Conservation (phyloP, 2,329 filamentous ascomycete genomes). For the Neonectria neomacrospora region DNA sequence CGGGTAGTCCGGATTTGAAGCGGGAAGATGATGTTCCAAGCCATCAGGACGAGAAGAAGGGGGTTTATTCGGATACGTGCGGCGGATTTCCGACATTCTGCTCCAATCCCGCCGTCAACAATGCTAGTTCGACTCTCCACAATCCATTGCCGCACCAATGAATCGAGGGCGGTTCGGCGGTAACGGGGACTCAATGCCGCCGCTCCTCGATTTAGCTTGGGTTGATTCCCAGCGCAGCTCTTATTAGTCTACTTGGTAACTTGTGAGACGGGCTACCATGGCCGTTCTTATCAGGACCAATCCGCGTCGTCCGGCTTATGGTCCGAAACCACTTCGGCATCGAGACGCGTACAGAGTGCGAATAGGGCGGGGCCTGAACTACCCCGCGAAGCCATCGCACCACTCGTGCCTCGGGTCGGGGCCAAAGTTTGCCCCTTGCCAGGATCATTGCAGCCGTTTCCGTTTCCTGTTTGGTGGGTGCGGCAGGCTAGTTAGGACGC, state of each 20-base stretch:
- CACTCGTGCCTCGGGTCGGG: neutral
- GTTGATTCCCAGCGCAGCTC: no score
- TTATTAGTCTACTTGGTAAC: no score
- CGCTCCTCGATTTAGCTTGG: neutral
- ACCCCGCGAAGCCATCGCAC: neutral
- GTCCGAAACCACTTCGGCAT: neutral
- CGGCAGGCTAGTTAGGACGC: neutral
- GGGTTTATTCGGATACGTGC: neutral
- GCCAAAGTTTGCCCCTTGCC: no score
- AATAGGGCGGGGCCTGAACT: neutral
- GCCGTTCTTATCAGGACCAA: no score
- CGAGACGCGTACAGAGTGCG: neutral
- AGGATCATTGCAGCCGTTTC: neutral
- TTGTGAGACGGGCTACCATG: no score
- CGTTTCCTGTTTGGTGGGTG: neutral
- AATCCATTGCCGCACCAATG: neutral
- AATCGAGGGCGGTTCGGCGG: neutral
- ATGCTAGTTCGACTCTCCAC: neutral
- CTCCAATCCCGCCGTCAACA: conserved; percentile 3
- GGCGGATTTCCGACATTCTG: conserved; percentile 1
- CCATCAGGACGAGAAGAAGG: neutral
- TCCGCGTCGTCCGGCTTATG: no score
- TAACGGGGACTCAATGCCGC: neutral
- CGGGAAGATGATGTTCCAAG: neutral
- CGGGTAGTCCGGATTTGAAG: neutral